Evolutionary conservation across 2,329 filamentous ascomycete genomes (phyloP), one percentile per base, ranked within the genome.

Genomic region (Hymenoscyphus albidus): DNA sequence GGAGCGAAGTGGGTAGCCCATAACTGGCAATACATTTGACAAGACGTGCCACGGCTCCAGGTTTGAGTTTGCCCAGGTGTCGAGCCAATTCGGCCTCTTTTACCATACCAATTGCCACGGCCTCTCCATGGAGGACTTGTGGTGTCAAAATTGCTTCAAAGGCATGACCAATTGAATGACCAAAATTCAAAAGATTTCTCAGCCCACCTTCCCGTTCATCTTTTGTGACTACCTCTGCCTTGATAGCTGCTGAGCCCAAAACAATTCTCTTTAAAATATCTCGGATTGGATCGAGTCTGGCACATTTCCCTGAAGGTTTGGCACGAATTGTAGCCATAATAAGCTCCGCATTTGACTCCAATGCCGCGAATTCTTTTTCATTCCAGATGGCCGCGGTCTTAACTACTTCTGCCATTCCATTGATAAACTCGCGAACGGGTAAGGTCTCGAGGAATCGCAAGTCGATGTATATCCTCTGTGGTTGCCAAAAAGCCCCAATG

Each of bases 321-420:
- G 84, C 81, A 66, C 87, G 88, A 64, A 96, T 83, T 9, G 91
- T 87, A 31, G 84, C 82, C 73, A 97, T 83, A 61, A 99, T 93
- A 5, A 83, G 79, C 44, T 88, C 80, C 1, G 93, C 93, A 72
- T 95, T 92, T 70, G 90, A 83, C 76, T 99, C 95, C 18, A 99
- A 82, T 13, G 89, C 80, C 55, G 88, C 84, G 75, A 99, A 99
- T 74, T 97, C 94, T 10, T 83, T 79, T 77, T 96, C 92, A 73
- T 96, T 87, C 86, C 94, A 97, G 72, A 99, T 98, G 62, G 95
- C 95, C 2, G 95, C 95, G 3, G 95, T 99, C 85, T 97, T 97
- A 76, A 97, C 85, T 38, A 99, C 94, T 80, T 99, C 95, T 32
- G 94, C 95, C 94, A 99, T 97, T 67, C 95, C 95, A 76, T 99